Conservation (phyloP, 2,329 filamentous ascomycete genomes). For the Claviceps pusilla region DNA sequence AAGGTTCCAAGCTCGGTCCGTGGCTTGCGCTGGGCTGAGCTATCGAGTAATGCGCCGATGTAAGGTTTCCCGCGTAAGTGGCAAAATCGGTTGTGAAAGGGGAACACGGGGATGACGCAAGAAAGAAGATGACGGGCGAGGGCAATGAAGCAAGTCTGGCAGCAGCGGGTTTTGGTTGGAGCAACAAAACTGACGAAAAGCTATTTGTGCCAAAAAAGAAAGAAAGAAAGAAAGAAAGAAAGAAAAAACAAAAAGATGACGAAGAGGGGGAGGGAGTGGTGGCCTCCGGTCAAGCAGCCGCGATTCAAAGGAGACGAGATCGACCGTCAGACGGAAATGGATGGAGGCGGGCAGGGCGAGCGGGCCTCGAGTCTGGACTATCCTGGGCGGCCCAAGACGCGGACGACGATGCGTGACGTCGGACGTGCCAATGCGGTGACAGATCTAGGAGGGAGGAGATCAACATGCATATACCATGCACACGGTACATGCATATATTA, state of each 20-base stretch:
- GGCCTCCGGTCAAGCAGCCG: neutral
- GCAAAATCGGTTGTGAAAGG: neutral
- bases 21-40: neutral
- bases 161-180: neutral
- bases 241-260: no score
- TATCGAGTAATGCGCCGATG: neutral
- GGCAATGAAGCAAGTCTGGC: neutral
- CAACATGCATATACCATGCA: neutral
- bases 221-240: no score
- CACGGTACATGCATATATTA: no score
- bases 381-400: neutral
- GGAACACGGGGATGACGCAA: neutral
- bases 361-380: neutral
- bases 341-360: neutral
- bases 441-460: neutral
- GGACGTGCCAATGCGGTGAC: neutral
- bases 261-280: no score
- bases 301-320: neutral
- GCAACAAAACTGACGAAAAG: neutral
- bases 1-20: neutral
- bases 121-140: neutral
- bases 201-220: neutral
- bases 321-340: neutral
- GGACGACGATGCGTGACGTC: slow-evolving; percentile 1
- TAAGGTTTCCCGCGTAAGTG: neutral